Evolutionary conservation across 2,329 filamentous ascomycete species (phyloP), one percentile per base, ranked within the genome.

Genomic region (Zalaria obscura): DNA sequence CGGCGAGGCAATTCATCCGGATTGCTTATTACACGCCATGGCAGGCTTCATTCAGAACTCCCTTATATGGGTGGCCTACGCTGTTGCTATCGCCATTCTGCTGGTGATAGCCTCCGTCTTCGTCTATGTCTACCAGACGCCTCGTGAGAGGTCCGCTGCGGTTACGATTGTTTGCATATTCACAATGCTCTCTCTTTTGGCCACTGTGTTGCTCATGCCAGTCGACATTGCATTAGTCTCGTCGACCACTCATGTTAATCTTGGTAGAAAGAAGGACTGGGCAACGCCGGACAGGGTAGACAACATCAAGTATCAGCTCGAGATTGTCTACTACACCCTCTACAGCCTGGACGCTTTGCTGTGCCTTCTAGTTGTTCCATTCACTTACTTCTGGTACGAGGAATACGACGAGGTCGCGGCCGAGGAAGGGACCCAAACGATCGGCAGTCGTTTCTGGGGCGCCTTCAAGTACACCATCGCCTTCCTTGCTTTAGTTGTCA

Each of bases 321-420:
- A 84, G 59, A 73, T 93, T 44, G 82, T 94, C 43, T 98, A 98
- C 66, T 96, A 96, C 62, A 72, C 78, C 0, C 72, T 98, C 0
- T 98, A 96, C 66, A 91, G 84, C 52, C 68, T 95, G 50, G 91
- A 98, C 60, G 84, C 87, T 1, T 59, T 95, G 4, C 75, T 98
- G 7, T 98, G 91, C 56, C 69, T 98, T 36, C 60, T 96, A 11
- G 75, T 94, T 36, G 82, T 96, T 18, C 91, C 91, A 0, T 98
- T 98, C 57, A 82, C 88, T 38, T 98, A 98, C 67, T 98, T 98
- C 60, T 95, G 83, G 78, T 91, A 93, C 55, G 91, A 98, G 60
- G 91, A 96, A 61, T 93, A 93, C 50, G 89, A 95, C 54, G 87
- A 95, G 63, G 80, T 89, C 18, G 87, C 87, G 46, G 73, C 80